Evolutionary conservation across 2,329 filamentous ascomycete genomes (phyloP).

Genomic region (Xylogone sp.): DNA sequence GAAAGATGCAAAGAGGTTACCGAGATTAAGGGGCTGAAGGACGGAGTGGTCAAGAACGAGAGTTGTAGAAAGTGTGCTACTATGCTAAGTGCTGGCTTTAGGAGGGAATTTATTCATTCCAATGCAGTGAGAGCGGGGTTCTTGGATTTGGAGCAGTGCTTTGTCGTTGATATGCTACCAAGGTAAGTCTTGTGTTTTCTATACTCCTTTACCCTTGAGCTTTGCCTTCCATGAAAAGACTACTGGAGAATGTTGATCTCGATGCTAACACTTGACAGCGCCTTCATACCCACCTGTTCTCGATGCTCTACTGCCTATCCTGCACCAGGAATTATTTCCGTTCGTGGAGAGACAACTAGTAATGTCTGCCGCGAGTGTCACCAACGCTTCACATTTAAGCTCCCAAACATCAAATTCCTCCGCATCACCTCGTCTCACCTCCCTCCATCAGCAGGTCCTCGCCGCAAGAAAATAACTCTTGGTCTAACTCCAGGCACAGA

Average conservation of each 20-base stretch:
- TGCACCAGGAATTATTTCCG: conserved; percentile 61
- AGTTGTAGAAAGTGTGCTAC: conserved; percentile 59
- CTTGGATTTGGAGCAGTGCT: conserved; percentile 71
- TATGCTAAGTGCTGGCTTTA: conserved; percentile 50
- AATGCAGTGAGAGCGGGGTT: conserved; percentile 75
- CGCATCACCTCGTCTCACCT: conserved; percentile 53
- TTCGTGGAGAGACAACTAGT: conserved; percentile 68
- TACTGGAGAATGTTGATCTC: too few relatives aligned
- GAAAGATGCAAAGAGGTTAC: conserved; percentile 71
- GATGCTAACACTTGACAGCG: conserved; percentile 43
- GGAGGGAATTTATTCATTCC: conserved; percentile 67
- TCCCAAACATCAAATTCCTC: conserved; percentile 76
- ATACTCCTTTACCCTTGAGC: not conserved
- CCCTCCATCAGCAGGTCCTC: conserved; percentile 32
- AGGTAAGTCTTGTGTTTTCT: conserved; percentile 38
- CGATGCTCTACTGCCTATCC: conserved; percentile 68
- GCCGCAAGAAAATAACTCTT: conserved; percentile 48
- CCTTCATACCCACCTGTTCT: conserved; percentile 74
- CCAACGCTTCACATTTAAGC: conserved; percentile 72
- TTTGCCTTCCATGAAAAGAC: not conserved
- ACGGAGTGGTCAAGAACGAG: conserved; percentile 45
- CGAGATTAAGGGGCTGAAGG: conserved; percentile 64
- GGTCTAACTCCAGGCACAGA: conserved; percentile 54
- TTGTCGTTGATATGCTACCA: conserved; percentile 70
- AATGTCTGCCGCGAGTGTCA: conserved; percentile 80